Percentiles rank a stretch among this genome's conserved stretches.
Conservation (phyloP, 306 rosid genomes). For the Luffa acutangula region DNA sequence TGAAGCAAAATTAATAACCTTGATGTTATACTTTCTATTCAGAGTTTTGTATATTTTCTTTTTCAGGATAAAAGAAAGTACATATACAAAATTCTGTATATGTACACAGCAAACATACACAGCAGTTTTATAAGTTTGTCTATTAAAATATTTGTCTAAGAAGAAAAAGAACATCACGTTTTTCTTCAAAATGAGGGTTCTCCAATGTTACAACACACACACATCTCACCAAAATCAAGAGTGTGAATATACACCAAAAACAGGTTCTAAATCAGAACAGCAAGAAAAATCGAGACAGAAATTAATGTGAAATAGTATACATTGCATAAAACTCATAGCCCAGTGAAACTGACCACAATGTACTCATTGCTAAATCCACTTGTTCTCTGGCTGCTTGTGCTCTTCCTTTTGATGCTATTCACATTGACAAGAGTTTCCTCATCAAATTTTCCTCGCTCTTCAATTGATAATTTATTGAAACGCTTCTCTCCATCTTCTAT, state of each 20-base stretch:
- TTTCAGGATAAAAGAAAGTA: no score
- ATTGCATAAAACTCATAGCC: neutral
- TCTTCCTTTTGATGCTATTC: slow-evolving; percentile 70
- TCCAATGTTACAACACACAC: neutral
- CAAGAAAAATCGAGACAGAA: neutral
- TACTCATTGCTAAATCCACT: slow-evolving; percentile 92
- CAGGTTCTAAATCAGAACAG: neutral
- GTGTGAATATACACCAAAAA: neutral
- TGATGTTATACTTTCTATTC: no score
- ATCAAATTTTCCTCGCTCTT: slow-evolving; percentile 95
- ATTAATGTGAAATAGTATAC: neutral
- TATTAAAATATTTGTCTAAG: neutral
- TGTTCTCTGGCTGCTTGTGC: slow-evolving; percentile 58
- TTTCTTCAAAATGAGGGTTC: neutral
- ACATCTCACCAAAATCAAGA: neutral
- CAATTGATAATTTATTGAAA: slow-evolving; percentile 92
- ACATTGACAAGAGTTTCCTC: slow-evolving; percentile 96
- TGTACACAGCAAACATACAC: neutral
- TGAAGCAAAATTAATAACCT: no score
- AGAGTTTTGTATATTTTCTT: no score
- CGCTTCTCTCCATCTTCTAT: slow-evolving; percentile 86
- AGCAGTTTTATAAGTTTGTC: neutral
- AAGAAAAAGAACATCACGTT: neutral
- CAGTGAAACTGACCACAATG: slow-evolving; percentile 60
- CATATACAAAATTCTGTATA: no score